Base-by-base conservation (phyloP, 805 yeast species). In the Hanseniaspora mollemarum region DNA sequence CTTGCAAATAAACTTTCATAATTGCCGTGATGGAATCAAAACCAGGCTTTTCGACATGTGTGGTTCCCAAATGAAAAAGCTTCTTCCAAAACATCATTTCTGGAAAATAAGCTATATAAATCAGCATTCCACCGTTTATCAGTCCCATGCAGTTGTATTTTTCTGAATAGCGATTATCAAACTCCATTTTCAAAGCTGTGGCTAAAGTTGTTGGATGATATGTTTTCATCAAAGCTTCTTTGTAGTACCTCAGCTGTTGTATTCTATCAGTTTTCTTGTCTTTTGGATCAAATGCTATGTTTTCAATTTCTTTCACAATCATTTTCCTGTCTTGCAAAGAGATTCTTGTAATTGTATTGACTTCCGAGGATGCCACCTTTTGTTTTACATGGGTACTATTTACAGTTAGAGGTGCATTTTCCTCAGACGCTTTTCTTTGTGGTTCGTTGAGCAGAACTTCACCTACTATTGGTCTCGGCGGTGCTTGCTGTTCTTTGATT, bases 241-340 rank as follows among this genome's bases (percentile, higher is more conserved):
- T 37, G 16, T 37, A 37, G 19, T 37, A 28, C 16, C 28, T 37
- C 15, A 37, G 41, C n/a, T 37, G 15, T 7, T 21, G 5, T 3
- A 37, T 37, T 37, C 41, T 37, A 22, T 37, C 41, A 21, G 41
- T 37, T 12, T 37, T 37, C 22, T 22, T 37, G 9, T 37, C 41
- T 21, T 37, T 37, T 9, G 28, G 8, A 22, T 37, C 16, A 37
- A 37, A 37, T 21, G 41, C 41, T 8, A 37, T 37, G 7, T 12
- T 37, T n/a, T 37, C 41, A 21, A 37, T 37, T 22, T 37, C 41
- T 22, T 37, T 37, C 4, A 22, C 19, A 21, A 37, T 37, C 41
- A 37, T 37, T 6, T 13, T 21, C n/a, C 28, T 37, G 8, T 37
- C 41, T 37, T 21, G 41, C 4, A 21, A 37, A 21, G 28, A 21